Evolutionary conservation across 2,329 filamentous ascomycete species (phyloP).

Genomic region (Tolypocladium paradoxum): DNA sequence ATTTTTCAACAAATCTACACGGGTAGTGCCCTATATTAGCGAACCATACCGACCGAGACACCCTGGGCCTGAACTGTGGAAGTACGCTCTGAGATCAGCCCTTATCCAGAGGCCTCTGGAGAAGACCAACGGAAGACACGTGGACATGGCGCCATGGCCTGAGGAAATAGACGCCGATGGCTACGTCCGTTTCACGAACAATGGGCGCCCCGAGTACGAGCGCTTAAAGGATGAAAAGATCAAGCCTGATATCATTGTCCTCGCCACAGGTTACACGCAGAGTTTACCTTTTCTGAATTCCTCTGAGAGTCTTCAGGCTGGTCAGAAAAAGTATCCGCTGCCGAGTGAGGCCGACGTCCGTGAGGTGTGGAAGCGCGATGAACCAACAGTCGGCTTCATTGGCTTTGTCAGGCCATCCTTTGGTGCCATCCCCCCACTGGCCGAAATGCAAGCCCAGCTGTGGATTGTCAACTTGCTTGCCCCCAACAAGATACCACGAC

Average conservation of each 20-base stretch:
- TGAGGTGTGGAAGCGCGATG: conserved; percentile 31
- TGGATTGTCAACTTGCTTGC: conserved; percentile 26
- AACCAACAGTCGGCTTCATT: conserved; percentile 30
- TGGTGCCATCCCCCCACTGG: conserved; percentile 33
- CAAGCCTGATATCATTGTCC: conserved; percentile 30
- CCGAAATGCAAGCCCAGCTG: conserved; percentile 34
- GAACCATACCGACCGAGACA: conserved; percentile 15
- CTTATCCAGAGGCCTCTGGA: conserved; percentile 22
- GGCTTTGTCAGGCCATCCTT: conserved; percentile 32
- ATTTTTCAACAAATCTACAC: conserved; percentile 28
- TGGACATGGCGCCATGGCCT: conserved; percentile 33
- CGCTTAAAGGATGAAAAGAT: conserved; percentile 16
- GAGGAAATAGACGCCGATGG: conserved; percentile 19
- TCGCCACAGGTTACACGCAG: conserved; percentile 33
- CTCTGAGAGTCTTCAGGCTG: too few relatives aligned
- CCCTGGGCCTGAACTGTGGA: conserved; percentile 10
- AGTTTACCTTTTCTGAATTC: conserved; percentile 21
- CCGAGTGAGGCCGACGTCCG: conserved; percentile 38
- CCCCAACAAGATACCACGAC: conserved; percentile 6
- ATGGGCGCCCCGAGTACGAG: conserved; percentile 16
- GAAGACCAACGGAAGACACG: conserved; percentile 21
- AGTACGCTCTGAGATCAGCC: conserved; percentile 18
- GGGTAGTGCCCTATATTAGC: conserved; percentile 25
- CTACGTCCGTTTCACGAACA: conserved; percentile 21
- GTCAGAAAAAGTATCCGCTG: conserved; percentile 25